Percentiles rank a stretch among this genome's conserved stretches.
These are phyloP conservation scores for Melanomma pulvis-pyrius DNA, from an alignment of 495 filamentous ascomycete genomes.

Conservation along the genomic window DNA sequence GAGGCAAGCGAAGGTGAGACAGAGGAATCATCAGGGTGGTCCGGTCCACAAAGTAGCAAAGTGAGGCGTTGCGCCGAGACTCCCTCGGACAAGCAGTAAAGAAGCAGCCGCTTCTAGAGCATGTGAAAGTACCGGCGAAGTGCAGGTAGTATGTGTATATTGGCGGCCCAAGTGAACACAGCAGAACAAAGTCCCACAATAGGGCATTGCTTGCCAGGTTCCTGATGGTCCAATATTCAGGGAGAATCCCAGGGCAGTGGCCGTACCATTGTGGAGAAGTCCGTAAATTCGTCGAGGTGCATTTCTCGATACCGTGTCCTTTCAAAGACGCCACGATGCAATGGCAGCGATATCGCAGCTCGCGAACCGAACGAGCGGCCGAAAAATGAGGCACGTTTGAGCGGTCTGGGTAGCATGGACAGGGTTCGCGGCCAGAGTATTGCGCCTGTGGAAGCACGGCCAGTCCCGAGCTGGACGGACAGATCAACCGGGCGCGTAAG, in stretches of 20 bases:
- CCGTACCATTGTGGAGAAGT: conserved; percentile 4
- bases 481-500: conserved; percentile 42
- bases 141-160: conserved; percentile 8
- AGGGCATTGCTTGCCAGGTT: conserved; percentile 13
- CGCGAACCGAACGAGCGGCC: conserved; percentile 23
- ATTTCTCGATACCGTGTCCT: conserved; percentile 10
- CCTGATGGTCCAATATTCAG: conserved; percentile 4
- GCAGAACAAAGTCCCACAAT: background rate
- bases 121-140: conserved; percentile 15
- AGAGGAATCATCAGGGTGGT: background rate
- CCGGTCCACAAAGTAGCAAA: background rate
- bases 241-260: background rate
- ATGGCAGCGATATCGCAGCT: conserved; percentile 37
- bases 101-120: background rate
- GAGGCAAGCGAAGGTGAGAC: conserved; percentile 7
- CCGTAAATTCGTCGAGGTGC: background rate
- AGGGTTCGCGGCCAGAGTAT: conserved; percentile 10
- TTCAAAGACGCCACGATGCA: conserved; percentile 1
- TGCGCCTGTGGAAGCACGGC: conserved; percentile 28
- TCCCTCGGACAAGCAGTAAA: background rate
- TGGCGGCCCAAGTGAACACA: background rate
- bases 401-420: conserved; percentile 25
- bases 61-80: conserved; percentile 13
- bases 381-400: conserved; percentile 30
- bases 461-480: conserved; percentile 37